A percentile compares a stretch with the other conserved stretches of the same genome.
These are phyloP conservation scores for Aspergillus arachidicola DNA, from an alignment of 2,329 filamentous ascomycete species.

Conservation along the genomic window DNA sequence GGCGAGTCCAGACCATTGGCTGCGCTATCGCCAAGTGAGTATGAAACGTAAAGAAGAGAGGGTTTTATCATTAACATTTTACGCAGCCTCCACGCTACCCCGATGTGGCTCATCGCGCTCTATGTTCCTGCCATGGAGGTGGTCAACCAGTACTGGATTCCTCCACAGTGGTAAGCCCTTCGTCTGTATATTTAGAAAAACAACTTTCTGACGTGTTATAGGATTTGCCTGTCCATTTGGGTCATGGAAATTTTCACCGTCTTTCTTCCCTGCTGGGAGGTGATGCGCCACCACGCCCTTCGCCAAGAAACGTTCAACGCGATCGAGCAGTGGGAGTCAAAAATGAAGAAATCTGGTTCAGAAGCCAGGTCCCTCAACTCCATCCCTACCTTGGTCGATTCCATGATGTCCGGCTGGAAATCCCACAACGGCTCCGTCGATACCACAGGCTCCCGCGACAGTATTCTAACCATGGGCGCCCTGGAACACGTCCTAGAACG, in stretches of 20 bases:
- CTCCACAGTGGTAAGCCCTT: slow-evolving; percentile 62
- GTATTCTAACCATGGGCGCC: slow-evolving; percentile 61
- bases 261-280: slow-evolving; percentile 64
- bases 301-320: slow-evolving; percentile 39
- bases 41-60: slow-evolving; percentile 23
- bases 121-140: slow-evolving; percentile 57
- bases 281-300: slow-evolving; percentile 42
- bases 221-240: slow-evolving; percentile 62
- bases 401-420: slow-evolving; percentile 30
- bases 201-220: background rate
- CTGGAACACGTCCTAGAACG: slow-evolving; percentile 62
- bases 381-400: slow-evolving; percentile 32
- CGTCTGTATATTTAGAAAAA: background rate
- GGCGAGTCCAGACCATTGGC: slow-evolving; percentile 64
- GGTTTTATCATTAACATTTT: background rate
- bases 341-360: slow-evolving; percentile 27
- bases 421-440: slow-evolving; percentile 43
- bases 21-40: slow-evolving; percentile 48
- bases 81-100: slow-evolving; percentile 62
- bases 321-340: slow-evolving; percentile 42
- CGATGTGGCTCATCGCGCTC: slow-evolving; percentile 64
- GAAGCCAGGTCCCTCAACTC: slow-evolving; percentile 33
- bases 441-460: slow-evolving; percentile 43
- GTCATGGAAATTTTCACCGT: slow-evolving; percentile 66
- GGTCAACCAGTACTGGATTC: slow-evolving; percentile 59